A percentile compares a stretch with the other conserved stretches of the same genome.
phyloP scores from a whole-genome alignment of 148 eudicot species.

The Rhododendron henanense region DNA sequence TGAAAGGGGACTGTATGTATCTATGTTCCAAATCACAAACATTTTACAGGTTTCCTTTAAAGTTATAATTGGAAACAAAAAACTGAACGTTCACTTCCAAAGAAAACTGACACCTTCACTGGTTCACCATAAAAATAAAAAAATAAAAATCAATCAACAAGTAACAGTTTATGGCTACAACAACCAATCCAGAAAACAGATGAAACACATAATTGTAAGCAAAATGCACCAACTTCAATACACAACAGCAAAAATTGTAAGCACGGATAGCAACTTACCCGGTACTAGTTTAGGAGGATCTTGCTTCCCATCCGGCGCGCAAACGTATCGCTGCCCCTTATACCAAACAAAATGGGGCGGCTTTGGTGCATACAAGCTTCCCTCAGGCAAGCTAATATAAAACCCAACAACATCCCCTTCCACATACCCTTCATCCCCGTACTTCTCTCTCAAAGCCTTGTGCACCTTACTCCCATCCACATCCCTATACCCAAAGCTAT shows the following conservation, averaged over 20 bases:
- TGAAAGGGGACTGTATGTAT: neutral
- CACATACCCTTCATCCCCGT: constrained; percentile 78
- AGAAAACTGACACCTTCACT: neutral
- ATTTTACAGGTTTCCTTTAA: neutral
- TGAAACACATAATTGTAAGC: neutral
- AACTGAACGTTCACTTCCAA: neutral
- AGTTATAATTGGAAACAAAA: neutral
- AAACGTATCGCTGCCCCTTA: constrained; percentile 81
- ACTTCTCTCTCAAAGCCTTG: constrained; percentile 89
- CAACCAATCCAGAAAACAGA: neutral
- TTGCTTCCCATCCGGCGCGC: constrained; percentile 65
- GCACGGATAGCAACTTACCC: constrained; percentile 43
- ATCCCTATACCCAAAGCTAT: constrained; percentile 93
- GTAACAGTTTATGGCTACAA: neutral
- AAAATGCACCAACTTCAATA: constrained; percentile 3
- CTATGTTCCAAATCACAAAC: neutral
- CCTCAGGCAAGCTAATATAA: constrained; percentile 85
- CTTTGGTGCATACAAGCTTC: constrained; percentile 56
- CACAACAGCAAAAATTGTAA: neutral
- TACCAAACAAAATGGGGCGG: constrained; percentile 62
- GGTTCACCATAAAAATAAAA: neutral
- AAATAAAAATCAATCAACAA: neutral
- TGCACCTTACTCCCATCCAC: constrained; percentile 94
- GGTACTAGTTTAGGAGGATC: constrained; percentile 77
- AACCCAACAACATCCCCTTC: constrained; percentile 97